Evolutionary conservation across 2,329 filamentous ascomycete species (phyloP).

Genomic region (Emericellopsis atlantica): DNA sequence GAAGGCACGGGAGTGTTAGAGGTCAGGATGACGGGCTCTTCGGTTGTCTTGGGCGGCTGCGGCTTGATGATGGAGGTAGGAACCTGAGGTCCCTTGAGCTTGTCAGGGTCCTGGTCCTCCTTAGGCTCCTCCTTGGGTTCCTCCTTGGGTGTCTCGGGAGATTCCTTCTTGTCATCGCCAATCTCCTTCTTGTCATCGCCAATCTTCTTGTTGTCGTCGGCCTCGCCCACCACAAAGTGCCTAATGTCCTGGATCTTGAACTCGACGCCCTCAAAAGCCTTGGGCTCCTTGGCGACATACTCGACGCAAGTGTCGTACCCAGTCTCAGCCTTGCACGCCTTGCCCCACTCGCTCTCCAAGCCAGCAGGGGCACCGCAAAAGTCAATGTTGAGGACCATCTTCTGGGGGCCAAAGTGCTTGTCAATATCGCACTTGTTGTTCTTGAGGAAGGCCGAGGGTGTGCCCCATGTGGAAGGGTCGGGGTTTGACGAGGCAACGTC

Average conservation of each 20-base stretch:
- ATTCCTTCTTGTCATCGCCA: too few relatives aligned
- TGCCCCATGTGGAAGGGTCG: constrained; percentile 51
- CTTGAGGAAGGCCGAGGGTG: constrained; percentile 49
- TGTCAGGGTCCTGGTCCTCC: too few relatives aligned
- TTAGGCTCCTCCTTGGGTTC: too few relatives aligned
- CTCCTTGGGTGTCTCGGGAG: too few relatives aligned
- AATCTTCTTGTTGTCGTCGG: too few relatives aligned
- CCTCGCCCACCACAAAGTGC: too few relatives aligned
- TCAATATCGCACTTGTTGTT: constrained; percentile 48
- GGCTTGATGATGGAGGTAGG: too few relatives aligned
- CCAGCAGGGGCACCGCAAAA: constrained; percentile 64
- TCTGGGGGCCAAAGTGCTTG: constrained; percentile 49
- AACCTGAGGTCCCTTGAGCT: too few relatives aligned
- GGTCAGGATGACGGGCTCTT: too few relatives aligned
- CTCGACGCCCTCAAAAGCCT: constrained; percentile 21
- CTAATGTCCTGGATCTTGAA: constrained; percentile 33
- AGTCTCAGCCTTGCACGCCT: constrained; percentile 11
- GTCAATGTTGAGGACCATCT: constrained; percentile 61
- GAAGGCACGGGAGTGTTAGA: too few relatives aligned
- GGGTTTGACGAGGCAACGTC: not conserved
- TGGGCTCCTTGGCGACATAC: constrained; percentile 23
- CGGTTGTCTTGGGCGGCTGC: too few relatives aligned
- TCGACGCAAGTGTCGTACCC: constrained; percentile 15
- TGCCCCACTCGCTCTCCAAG: constrained; percentile 12
- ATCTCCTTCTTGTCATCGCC: too few relatives aligned